Percentiles rank a stretch among this genome's conserved stretches.
phyloP scores from a whole-genome alignment of 192 early-diverging fungal species.

The Linnemannia zychae region DNA sequence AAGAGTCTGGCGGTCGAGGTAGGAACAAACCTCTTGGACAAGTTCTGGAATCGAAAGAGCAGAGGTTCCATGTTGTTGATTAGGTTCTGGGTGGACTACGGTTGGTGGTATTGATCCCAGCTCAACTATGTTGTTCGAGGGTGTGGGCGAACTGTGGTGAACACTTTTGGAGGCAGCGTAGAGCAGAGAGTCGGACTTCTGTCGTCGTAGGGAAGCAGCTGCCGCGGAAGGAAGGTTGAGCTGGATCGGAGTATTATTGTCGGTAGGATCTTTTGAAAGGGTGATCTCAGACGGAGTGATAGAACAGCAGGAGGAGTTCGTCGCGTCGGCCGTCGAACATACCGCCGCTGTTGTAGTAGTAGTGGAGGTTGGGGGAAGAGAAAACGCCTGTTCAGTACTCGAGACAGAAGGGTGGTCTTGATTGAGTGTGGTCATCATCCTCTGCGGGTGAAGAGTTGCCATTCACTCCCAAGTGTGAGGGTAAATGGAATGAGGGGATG shows the following conservation, averaged over 20 bases:
- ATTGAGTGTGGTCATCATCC: background rate
- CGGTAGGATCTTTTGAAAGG: background rate
- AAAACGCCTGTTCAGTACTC: background rate
- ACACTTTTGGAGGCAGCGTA: background rate
- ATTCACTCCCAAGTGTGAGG: background rate
- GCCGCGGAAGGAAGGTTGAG: background rate
- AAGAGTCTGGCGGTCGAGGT: conserved; percentile 29
- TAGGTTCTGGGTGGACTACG: background rate
- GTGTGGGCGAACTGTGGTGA: background rate
- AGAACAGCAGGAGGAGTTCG: background rate
- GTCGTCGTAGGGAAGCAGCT: background rate
- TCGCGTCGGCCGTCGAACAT: background rate
- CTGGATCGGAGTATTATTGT: conserved; percentile 4
- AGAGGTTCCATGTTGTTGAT: background rate
- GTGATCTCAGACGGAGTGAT: background rate
- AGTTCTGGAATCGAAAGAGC: conserved; percentile 28
- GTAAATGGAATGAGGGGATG: background rate
- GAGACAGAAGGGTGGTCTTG: background rate
- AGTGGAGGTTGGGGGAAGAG: background rate
- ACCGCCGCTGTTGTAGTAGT: background rate
- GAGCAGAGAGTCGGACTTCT: background rate
- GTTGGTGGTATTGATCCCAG: background rate
- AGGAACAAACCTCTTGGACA: conserved; percentile 31
- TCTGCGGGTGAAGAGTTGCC: background rate
- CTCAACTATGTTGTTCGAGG: background rate